Evolutionary conservation across 2,329 filamentous ascomycete species (phyloP), one percentile per base, ranked within the genome.

Genomic region (Aureobasidium sp.): DNA sequence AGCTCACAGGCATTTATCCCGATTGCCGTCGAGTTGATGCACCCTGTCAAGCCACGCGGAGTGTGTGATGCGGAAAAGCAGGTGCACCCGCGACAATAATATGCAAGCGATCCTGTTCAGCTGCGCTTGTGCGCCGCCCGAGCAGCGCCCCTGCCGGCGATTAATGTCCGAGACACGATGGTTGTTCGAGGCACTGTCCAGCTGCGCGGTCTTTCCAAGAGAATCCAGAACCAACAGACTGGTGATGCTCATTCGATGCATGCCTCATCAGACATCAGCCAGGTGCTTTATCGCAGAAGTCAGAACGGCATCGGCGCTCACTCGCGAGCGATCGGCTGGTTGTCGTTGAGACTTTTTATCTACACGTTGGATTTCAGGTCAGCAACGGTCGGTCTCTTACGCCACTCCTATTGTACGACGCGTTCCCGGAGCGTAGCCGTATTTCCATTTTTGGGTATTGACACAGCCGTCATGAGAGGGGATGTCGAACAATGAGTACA

Each of bases 301-400:
- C 53, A 3, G 15, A 31, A 42, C 37, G 25, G 37, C 25, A 20
- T n/a, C 51, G 29, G 36, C 22, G n/a, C 25, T 29, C 51, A 44
- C 2, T 12, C 12, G 5, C 14, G 15, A 52, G 20, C 52, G 22
- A 22, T 39, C 25, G 6, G 7, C 52, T 57, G 53, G 53, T 57
- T 45, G 53, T 34, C 53, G 53, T 57, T 57, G 53, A 57, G 53
- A 57, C 53, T 57, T 57, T 57, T 57, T 57, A 57, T 57, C 41
- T 55, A 31, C 22, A 55, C 51, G 51, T 55, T 55, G 51, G 37
- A 42, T 31, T 39, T 29, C 36, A 55, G 17, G 51, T 20, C 36
- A 55, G 36, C 51, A 55, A 52, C 49, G 39, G 53, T n/a, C 49
- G 39, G 53, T n/a, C 17, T 9, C 41, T 20, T 44, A 36, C 53